Evolutionary conservation across 352 stramenopile genomes (phyloP).

Genomic region (Elongisporangium undulatum): DNA sequence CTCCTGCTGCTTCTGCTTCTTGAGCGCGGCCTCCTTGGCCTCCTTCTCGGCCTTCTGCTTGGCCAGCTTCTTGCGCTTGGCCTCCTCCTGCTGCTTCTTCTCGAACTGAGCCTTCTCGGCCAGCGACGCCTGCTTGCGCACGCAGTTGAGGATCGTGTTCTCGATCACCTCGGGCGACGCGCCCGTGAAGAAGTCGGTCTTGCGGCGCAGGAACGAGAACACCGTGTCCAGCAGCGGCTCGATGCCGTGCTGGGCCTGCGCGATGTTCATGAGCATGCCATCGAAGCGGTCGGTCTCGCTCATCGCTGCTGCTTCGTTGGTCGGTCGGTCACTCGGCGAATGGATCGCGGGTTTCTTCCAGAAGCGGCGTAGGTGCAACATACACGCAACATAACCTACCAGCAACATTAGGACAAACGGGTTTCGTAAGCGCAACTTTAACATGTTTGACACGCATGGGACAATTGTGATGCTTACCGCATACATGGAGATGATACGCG

Average conservation of each 20-base stretch:
- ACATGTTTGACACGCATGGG: background rate
- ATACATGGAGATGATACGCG: background rate
- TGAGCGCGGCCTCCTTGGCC: conserved; percentile 32
- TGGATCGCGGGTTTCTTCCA: conserved; percentile 3
- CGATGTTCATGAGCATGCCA: conserved; percentile 96
- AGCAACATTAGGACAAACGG: background rate
- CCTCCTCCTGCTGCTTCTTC: conserved; percentile 75
- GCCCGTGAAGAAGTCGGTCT: conserved; percentile 99
- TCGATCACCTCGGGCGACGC: conserved; percentile 74
- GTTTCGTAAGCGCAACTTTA: background rate
- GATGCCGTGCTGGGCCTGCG: conserved; percentile 95
- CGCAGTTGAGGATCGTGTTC: conserved; percentile 82
- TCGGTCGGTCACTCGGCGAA: background rate
- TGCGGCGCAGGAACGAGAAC: conserved; percentile 97
- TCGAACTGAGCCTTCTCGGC: conserved; percentile 75
- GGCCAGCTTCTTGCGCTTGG: conserved; percentile 44
- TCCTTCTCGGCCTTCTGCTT: conserved; percentile 44
- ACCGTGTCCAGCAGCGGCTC: conserved; percentile 98
- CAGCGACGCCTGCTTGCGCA: conserved; percentile 90
- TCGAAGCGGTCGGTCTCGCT: conserved; percentile 87
- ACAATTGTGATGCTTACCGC: background rate
- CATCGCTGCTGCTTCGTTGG: conserved; percentile 35
- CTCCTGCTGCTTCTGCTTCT: conserved; percentile 51
- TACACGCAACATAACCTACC: background rate
- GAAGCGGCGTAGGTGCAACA: background rate